Evolutionary conservation across 768 basidiomycete genomes (phyloP), one percentile per base, ranked within the genome.

Genomic region (Boletellus ananas): DNA sequence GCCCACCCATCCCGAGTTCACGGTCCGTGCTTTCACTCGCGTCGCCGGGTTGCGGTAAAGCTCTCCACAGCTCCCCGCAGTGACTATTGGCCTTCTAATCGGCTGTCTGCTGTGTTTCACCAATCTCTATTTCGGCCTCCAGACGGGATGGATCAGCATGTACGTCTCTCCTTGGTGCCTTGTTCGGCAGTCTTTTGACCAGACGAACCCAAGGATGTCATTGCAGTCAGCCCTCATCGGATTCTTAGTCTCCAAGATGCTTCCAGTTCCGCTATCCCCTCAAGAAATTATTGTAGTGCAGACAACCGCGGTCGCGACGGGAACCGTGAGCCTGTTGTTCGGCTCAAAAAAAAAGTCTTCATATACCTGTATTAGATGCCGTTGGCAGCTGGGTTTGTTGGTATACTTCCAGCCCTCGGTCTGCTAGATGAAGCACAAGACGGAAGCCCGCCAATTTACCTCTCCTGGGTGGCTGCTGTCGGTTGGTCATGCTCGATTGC

Each of bases 261-360:
- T 93, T 6, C 83, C 84, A 1, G 75, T 69, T 3, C 86, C 86
- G 0, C 78, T 94, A 29, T 85, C 84, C n/a, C 85, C 93, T 1
- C 91, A 94, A 69, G 92, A 97, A 66, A 87, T 95, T 51, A 87
- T 96, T 17, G 90, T 98, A 0, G 78, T 96, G 3, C 94, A 98
- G 64, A 96, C 95, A 0, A 94, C 91, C 0, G 94, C 95, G 0
- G 94, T 94, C 2, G 95, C 94, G 1, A 97, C 94, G 2, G 95
- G 95, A 18, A 81, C 79, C 3, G 76, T 76, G 46, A 53, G 52
- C 44, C 56, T 57, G 10, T 21, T 13, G 6, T 2, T 37, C 10
- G 8, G 11, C 23, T 29, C 13, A n/a, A n/a, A 34, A 12, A 18
- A 12, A 23, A 16, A 8, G n/a, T 36, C 13, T 40, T 18, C 3